Percentiles rank a stretch among this genome's conserved stretches.
These are phyloP conservation scores for Ceratobasidium sp. DNA, from an alignment of 1,284 basidiomycete species.

Conservation along the genomic window DNA sequence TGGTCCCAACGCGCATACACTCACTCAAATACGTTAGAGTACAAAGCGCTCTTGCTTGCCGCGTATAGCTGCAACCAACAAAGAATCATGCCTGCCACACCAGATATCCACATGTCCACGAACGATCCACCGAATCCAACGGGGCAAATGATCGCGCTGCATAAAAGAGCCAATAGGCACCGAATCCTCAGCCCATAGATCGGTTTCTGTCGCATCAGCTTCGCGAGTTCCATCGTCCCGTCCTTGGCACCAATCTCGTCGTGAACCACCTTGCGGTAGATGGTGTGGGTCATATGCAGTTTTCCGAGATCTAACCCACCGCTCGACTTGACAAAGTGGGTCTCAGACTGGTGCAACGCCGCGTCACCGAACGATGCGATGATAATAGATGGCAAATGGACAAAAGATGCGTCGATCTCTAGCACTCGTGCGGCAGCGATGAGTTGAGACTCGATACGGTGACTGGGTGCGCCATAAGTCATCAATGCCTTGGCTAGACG, in stretches of 20 bases:
- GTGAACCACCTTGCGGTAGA: slow-evolving; percentile 85
- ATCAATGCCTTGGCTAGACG: slow-evolving; percentile 75
- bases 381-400: slow-evolving; percentile 83
- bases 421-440: slow-evolving; percentile 83
- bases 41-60: slow-evolving; percentile 79
- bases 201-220: slow-evolving; percentile 66
- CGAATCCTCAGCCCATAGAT: slow-evolving; percentile 71
- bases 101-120: slow-evolving; percentile 84
- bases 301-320: slow-evolving; percentile 82
- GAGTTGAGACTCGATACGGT: slow-evolving; percentile 77
- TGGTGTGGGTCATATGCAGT: slow-evolving; percentile 79
- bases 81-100: slow-evolving; percentile 73
- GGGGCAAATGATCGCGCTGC: slow-evolving; percentile 82
- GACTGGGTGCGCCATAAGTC: slow-evolving; percentile 77
- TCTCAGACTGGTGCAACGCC: slow-evolving; percentile 79
- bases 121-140: slow-evolving; percentile 88
- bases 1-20: slow-evolving; percentile 55
- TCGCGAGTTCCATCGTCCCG: slow-evolving; percentile 68
- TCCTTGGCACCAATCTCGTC: slow-evolving; percentile 84
- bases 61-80: slow-evolving; percentile 78
- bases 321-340: slow-evolving; percentile 82
- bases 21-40: slow-evolving; percentile 91
- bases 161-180: slow-evolving; percentile 74
- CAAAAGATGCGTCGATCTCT: slow-evolving; percentile 85
- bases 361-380: slow-evolving; percentile 85